Base-by-base conservation (phyloP, 169 alveolate species). In the Besnoitia besnoiti region DNA sequence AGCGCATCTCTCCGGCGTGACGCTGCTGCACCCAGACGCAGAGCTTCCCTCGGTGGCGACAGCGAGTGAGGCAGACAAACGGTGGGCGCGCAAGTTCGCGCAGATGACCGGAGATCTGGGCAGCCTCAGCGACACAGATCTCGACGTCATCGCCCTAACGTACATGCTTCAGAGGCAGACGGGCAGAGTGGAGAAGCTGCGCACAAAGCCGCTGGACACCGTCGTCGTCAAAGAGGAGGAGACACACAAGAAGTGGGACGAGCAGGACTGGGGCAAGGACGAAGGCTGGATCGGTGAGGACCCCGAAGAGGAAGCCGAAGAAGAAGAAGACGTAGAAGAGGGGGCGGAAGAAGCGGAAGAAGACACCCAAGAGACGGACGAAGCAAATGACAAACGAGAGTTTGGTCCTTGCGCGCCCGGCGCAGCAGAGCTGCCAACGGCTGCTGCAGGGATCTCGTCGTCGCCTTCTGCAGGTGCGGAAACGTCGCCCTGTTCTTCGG, bases 61-160 rank as follows among this genome's bases (percentile, higher is more conserved):
- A 44, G 61, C 87, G 7, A 39, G 44, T 21, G 87, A 77, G 59
- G 61, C 49, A 7, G 93, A 94, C 77, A 39, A 92, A 40, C 44
- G 61, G 12, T 95, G 91, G 84, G 96, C 95, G n/a, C 49, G 80
- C 44, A 82, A 51, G 77, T 93, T 93, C 61, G 93, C 95, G 1
- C 77, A 35, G 27, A 76, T 82, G 89, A 90, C 95, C 0, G 95
- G 95, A 0, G 95, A 93, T 51, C 51, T 89, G 49, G 90, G 90
- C 19, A 47, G 46, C 37, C 94, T 93, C 42, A 75, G 91, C 27
- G 42, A 19, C 37, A 93, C 94, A 27, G 95, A 93, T 61, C 30
- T 93, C 39, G 91, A 88, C 24, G 77, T 93, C n/a, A 82, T 93
- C 82, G 95, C 95, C 46, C 94, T 93, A 27, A 93, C 95, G 21